A percentile compares a stretch with the other conserved stretches of the same genome.
phyloP scores from a whole-genome alignment of 495 filamentous ascomycete genomes.

The Daldinia concentrica region DNA sequence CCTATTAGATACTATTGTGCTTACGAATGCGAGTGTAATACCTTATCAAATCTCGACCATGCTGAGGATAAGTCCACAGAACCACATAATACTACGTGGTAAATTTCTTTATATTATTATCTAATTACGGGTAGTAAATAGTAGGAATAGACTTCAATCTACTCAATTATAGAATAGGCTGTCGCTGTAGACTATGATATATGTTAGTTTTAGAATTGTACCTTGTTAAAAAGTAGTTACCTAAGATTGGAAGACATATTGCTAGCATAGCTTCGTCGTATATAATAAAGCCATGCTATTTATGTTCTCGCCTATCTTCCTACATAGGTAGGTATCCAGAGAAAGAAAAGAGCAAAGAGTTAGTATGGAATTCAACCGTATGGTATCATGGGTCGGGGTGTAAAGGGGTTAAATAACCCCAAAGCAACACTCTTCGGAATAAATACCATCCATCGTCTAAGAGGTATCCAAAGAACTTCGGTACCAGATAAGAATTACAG shows the following conservation, averaged over 20 bases:
- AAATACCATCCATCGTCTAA: background rate
- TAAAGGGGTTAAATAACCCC: background rate
- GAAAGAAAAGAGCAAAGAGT: background rate
- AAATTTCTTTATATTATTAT: background rate
- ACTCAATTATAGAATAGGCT: too few relatives aligned
- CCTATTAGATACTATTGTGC: slow-evolving; percentile 16
- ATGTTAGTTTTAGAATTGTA: too few relatives aligned
- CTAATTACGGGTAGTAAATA: background rate
- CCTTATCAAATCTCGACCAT: background rate
- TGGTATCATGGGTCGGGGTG: background rate
- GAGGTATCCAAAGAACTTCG: background rate
- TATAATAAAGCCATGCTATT: too few relatives aligned
- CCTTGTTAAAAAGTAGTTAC: too few relatives aligned
- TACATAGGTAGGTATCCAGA: background rate
- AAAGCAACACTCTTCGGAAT: background rate
- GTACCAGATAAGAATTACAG: background rate
- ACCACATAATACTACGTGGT: background rate
- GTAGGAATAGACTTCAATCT: background rate
- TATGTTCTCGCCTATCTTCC: background rate
- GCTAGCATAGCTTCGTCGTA: too few relatives aligned
- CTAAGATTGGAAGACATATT: too few relatives aligned
- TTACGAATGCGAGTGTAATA: slow-evolving; percentile 22
- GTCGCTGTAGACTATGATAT: too few relatives aligned
- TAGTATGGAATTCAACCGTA: background rate
- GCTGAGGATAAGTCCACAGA: background rate